phyloP scores from a whole-genome alignment of 208 protist genomes.

The Phytomonas sp. region DNA sequence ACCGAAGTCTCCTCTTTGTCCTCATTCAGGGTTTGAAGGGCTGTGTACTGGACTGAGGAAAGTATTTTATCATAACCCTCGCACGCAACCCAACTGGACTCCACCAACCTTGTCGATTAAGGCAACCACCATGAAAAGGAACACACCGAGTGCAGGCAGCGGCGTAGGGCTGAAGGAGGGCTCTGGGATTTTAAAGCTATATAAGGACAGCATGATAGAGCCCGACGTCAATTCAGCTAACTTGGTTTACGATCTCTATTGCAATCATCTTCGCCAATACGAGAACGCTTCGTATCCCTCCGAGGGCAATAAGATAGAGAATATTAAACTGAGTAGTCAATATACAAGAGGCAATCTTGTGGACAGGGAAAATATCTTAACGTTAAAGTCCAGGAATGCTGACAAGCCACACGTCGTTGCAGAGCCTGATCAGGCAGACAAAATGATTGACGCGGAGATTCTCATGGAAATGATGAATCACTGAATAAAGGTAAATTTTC shows the following conservation, averaged over 20 bases:
- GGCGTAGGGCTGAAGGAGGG: background rate
- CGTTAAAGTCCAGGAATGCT: background rate
- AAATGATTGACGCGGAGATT: conserved; percentile 16
- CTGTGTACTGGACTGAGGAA: conserved; percentile 35
- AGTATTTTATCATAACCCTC: conserved; percentile 79
- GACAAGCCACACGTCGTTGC: background rate
- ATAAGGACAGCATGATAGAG: background rate
- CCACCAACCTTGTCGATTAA: conserved; percentile 45
- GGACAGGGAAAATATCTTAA: background rate
- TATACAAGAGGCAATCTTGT: background rate
- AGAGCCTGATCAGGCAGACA: conserved; percentile 5
- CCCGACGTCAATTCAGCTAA: background rate
- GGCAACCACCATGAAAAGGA: background rate
- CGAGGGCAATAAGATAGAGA: background rate
- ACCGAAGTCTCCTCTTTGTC: background rate
- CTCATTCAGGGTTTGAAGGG: conserved; percentile 4
- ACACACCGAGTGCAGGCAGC: background rate
- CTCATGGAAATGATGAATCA: conserved; percentile 18
- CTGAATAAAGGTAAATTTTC: background rate
- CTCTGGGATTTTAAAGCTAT: background rate
- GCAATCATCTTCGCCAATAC: background rate
- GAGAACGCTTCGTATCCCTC: background rate
- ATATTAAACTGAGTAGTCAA: background rate
- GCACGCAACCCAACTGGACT: conserved; percentile 56
- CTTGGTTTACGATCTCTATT: background rate